Percentiles rank a stretch among this genome's conserved stretches.
phyloP scores from a whole-genome alignment of 169 alveolate species.

The Plasmodium yoelii region DNA sequence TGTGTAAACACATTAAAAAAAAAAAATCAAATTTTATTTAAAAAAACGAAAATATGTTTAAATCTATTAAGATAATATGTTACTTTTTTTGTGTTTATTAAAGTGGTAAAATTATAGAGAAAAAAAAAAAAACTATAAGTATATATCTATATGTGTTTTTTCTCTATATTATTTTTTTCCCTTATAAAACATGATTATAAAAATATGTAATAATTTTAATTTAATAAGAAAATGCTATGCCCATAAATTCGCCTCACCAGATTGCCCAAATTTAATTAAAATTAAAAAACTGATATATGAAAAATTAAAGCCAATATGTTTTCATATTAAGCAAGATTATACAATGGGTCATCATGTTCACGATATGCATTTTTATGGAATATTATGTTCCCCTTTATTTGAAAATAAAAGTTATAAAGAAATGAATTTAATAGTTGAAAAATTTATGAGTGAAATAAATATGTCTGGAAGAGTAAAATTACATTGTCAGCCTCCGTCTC shows the following conservation, averaged over 20 bases:
- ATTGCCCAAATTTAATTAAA: constrained; percentile 82
- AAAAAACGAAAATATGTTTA: too few species aligned
- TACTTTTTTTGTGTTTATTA: too few species aligned
- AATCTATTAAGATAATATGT: too few species aligned
- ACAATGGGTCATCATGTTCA: constrained; percentile 89
- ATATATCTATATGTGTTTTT: too few species aligned
- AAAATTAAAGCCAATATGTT: constrained; percentile 89
- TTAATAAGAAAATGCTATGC: constrained; percentile 69
- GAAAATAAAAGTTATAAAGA: constrained; percentile 90
- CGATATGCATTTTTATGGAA: constrained; percentile 88
- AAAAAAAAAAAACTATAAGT: too few species aligned
- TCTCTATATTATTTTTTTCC: too few species aligned
- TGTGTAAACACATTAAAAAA: too few species aligned
- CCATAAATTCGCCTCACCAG: constrained; percentile 88
- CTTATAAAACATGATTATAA: constrained; percentile 28
- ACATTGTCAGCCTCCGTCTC: constrained; percentile 89
- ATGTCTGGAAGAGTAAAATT: constrained; percentile 81
- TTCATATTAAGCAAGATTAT: constrained; percentile 88
- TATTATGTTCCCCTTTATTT: constrained; percentile 91
- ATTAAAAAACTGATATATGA: constrained; percentile 82
- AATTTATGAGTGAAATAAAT: constrained; percentile 82
- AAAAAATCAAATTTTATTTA: too few species aligned
- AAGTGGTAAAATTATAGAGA: too few species aligned
- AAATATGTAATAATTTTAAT: constrained; percentile 35
- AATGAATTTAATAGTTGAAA: constrained; percentile 88